Conservation (phyloP, 768 basidiomycete genomes). For the Mycena polygramma region DNA sequence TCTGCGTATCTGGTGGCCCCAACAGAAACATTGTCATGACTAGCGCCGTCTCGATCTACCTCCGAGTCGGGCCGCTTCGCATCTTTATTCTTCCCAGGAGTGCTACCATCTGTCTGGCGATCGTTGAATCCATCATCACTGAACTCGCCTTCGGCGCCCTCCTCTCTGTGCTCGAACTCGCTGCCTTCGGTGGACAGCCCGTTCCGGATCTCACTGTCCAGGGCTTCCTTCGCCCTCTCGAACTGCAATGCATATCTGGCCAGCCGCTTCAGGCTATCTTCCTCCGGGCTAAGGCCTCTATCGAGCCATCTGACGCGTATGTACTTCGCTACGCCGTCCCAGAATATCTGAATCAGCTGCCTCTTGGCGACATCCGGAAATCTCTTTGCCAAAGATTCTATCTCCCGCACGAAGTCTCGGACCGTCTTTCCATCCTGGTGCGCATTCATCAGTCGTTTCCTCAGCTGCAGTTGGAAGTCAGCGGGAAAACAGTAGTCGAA, state of each 20-base stretch:
- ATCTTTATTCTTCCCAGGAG: too few species aligned
- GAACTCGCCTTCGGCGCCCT: too few species aligned
- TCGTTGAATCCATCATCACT: too few species aligned
- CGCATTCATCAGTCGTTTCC: constrained; percentile 20
- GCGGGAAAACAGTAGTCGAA: constrained; percentile 30
- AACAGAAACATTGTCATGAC: too few species aligned
- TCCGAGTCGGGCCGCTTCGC: too few species aligned
- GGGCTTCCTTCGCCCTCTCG: not conserved
- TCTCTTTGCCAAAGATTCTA: constrained; percentile 10
- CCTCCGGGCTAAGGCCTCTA: constrained; percentile 10
- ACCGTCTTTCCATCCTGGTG: constrained; percentile 14
- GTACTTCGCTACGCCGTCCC: constrained; percentile 13
- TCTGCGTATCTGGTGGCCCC: too few species aligned
- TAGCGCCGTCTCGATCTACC: too few species aligned
- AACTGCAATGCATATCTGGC: constrained; percentile 4
- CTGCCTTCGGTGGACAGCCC: too few species aligned
- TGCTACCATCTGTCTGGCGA: too few species aligned
- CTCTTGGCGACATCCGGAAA: constrained; percentile 21
- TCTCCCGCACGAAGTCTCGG: constrained; percentile 21
- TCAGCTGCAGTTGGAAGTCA: constrained; percentile 18
- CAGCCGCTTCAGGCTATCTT: constrained; percentile 3
- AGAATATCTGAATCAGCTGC: constrained; percentile 23
- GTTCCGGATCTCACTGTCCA: not conserved
- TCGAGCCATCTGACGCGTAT: constrained; percentile 17
- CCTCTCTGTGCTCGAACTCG: too few species aligned